Evolutionary conservation across 148 eudicot genomes (phyloP).

Genomic region (Persicaria maculosa): DNA sequence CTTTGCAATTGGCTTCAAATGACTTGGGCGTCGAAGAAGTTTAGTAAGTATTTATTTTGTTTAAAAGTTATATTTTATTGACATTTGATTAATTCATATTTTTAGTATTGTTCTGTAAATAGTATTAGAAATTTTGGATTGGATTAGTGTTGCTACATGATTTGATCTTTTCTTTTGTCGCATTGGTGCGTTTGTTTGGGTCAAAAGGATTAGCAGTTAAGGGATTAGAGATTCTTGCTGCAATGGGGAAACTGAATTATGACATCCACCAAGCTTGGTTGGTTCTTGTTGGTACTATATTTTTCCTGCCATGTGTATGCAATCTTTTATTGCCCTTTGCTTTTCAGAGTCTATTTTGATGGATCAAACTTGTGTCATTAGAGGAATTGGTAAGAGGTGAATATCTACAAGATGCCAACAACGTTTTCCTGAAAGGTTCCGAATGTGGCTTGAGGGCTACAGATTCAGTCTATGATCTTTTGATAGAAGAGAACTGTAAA

Average conservation of each 20-base stretch:
- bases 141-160: no score
- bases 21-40: no score
- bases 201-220: slow-evolving; percentile 68
- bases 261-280: slow-evolving; percentile 95
- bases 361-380: slow-evolving; percentile 16
- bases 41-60: no score
- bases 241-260: slow-evolving; percentile 84
- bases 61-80: no score
- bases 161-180: no score
- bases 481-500: slow-evolving; percentile 88
- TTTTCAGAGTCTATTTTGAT: not conserved
- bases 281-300: slow-evolving; percentile 77
- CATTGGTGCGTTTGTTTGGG: slow-evolving; percentile 84
- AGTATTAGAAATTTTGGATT: no score
- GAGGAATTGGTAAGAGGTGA: slow-evolving; percentile 73
- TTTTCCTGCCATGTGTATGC: slow-evolving; percentile 13
- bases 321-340: slow-evolving; percentile 8
- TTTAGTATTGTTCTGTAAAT: no score
- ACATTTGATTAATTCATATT: no score
- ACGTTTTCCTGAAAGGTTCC: slow-evolving; percentile 87
- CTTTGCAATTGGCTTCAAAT: no score
- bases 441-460: slow-evolving; percentile 85
- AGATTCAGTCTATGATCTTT: slow-evolving; percentile 76
- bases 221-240: slow-evolving; percentile 91
- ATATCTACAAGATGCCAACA: slow-evolving; percentile 83